Evolutionary conservation across 2,329 filamentous ascomycete genomes (phyloP).

Genomic region (Aspergillus sp.): DNA sequence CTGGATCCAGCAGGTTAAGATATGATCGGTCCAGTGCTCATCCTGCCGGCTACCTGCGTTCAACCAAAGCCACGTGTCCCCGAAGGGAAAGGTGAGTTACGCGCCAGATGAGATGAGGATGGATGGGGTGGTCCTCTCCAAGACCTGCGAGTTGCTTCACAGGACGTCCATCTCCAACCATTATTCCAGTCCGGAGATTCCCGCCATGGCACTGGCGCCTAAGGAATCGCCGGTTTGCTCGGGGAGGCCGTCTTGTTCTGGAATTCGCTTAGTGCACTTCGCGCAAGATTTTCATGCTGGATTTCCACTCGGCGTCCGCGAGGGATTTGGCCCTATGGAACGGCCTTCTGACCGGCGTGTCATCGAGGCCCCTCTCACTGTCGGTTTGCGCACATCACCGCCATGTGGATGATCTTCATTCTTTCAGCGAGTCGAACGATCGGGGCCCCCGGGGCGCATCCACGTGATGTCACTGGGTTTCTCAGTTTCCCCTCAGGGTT

Average conservation of each 20-base stretch:
- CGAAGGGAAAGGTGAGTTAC: conserved; percentile 16
- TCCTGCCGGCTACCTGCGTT: conserved; percentile 19
- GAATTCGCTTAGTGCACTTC: background rate
- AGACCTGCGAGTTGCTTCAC: background rate
- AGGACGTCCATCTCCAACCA: conserved; percentile 11
- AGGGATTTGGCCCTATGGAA: conserved; percentile 10
- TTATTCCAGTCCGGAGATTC: background rate
- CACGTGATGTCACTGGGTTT: conserved; percentile 18
- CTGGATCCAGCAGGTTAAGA: background rate
- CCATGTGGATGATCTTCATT: conserved; percentile 10
- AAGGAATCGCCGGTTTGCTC: conserved; percentile 1
- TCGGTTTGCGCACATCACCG: conserved; percentile 1
- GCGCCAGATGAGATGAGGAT: conserved; percentile 20
- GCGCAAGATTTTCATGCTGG: background rate
- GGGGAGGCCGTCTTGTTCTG: conserved; percentile 1
- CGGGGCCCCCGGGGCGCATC: background rate
- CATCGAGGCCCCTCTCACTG: background rate
- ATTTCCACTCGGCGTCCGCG: background rate
- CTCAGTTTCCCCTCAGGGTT: background rate
- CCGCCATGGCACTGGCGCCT: conserved; percentile 18
- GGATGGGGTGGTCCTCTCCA: background rate
- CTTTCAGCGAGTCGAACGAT: conserved; percentile 3
- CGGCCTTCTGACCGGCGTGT: conserved; percentile 5
- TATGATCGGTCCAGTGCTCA: conserved; percentile 3
- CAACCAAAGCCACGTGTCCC: conserved; percentile 24